Evolutionary conservation across 2,329 filamentous ascomycete genomes (phyloP), one percentile per base, ranked within the genome.

Genomic region (Aureobasidium sp.): DNA sequence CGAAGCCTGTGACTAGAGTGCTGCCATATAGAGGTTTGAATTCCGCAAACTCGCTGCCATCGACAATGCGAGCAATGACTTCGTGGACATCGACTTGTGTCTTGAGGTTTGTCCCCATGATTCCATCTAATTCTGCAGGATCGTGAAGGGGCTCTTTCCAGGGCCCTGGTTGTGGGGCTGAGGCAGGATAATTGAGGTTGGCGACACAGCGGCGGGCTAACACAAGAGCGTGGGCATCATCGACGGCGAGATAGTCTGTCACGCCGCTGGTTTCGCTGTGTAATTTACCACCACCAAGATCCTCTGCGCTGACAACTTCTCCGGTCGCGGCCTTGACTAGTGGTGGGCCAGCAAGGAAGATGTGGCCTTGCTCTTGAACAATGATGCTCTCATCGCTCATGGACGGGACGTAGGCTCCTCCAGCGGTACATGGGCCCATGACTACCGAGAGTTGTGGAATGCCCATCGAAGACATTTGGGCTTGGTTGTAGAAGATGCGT

Each of bases 301-400:
- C 91, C 74, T 99, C 93, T 8, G 90, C 90, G 47, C 85, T 90
- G 61, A 97, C 91, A 34, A 90, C 87, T 76, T 99, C 93, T 13
- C 93, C 94, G 0, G 94, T 99, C 12, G 93, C 93, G 9, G 94
- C 94, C 77, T 97, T 96, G 66, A 99, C 94, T 0, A 99, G 81
- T 0, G 94, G 93, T 20, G 93, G 93, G 0, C 93, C 94, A 0
- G 93, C 93, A 1, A 99, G 84, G 79, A 97, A 99, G 72, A 99
- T 96, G 68, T 96, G 92, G n/a, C 93, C 93, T 74, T 97, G 92
- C 58, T 92, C 88, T 71, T 91, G 86, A 42, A 97, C 94, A 66
- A 99, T 97, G 75, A 99, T 97, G 72, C 86, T 91, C 80, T 97
- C 94, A 73, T 97, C 94, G 64, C 89, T 93, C 93, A 99, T 97